Evolutionary conservation across 495 filamentous ascomycete species (phyloP).

Genomic region (Tuber brumale): DNA sequence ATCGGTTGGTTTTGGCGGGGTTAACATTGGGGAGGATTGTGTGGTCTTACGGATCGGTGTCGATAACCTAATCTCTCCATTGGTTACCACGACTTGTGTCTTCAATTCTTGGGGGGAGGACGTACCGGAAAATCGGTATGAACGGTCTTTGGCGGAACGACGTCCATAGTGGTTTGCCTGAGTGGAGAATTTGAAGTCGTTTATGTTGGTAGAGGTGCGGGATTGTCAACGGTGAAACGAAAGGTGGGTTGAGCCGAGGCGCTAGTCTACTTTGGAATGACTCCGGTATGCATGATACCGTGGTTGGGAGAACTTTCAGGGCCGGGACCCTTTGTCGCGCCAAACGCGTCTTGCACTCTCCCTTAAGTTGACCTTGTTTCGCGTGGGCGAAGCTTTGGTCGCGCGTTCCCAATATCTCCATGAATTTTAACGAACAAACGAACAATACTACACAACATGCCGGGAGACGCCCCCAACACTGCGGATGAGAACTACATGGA

Average conservation of each 20-base stretch:
- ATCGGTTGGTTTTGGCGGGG: constrained; percentile 16
- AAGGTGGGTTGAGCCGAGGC: constrained; percentile 13
- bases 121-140: constrained; percentile 74
- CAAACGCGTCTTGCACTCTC: constrained; percentile 37
- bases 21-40: constrained; percentile 6
- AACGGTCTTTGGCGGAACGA: constrained; percentile 63
- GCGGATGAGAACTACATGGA: constrained; percentile 38
- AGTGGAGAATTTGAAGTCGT: constrained; percentile 21
- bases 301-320: constrained; percentile 8
- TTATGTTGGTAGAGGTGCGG: constrained; percentile 14
- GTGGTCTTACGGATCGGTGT: constrained; percentile 83
- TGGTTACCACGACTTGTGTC: constrained; percentile 15
- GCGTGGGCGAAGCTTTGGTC: background rate
- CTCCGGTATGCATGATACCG: constrained; percentile 12
- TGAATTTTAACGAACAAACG: background rate
- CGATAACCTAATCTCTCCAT: constrained; percentile 66
- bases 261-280: constrained; percentile 22
- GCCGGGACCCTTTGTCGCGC: background rate
- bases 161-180: constrained; percentile 36
- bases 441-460: constrained; percentile 14
- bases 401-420: background rate
- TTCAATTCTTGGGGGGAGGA: constrained; percentile 23
- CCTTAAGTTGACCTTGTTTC: constrained; percentile 17
- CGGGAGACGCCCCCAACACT: constrained; percentile 21
- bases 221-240: constrained; percentile 20